Evolutionary conservation across 148 eudicot species (phyloP).

Genomic region (Polygonum maritimum): DNA sequence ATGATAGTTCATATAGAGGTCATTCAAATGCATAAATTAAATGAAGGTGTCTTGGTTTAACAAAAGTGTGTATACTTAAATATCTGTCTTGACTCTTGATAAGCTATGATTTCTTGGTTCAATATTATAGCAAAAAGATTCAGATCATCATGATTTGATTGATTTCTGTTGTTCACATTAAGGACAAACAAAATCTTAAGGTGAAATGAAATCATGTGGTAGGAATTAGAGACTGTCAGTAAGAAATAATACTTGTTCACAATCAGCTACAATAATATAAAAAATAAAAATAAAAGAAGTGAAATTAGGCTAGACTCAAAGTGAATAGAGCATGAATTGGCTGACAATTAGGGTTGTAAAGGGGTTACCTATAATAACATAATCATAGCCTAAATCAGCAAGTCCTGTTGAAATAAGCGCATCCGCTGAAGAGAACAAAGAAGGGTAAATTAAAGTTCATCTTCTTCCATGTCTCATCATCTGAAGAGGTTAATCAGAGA

Average conservation of each 20-base stretch:
- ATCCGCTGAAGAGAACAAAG: constrained; percentile 47
- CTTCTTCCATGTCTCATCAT: background rate
- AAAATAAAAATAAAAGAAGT: too few relatives aligned
- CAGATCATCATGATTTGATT: constrained; percentile 50
- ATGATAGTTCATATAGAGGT: too few relatives aligned
- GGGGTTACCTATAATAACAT: constrained; percentile 72
- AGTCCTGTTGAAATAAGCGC: constrained; percentile 85
- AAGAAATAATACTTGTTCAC: constrained; percentile 61
- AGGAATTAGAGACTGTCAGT: background rate
- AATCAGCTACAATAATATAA: constrained; percentile 58
- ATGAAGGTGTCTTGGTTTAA: too few relatives aligned
- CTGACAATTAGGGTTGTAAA: constrained; percentile 4
- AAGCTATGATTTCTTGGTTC: constrained; percentile 64
- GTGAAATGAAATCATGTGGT: background rate
- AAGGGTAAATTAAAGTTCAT: background rate
- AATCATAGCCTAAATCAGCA: constrained; percentile 75
- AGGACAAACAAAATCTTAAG: constrained; percentile 1
- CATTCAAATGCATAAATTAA: too few relatives aligned
- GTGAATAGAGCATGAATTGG: background rate
- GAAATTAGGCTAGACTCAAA: constrained; percentile 1
- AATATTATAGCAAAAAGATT: constrained; percentile 71
- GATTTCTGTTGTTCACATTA: constrained; percentile 48
- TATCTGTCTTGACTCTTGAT: constrained; percentile 63
- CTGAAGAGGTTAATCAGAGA: too few relatives aligned
- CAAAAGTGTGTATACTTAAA: too few relatives aligned